A percentile compares a stretch with the other conserved stretches of the same genome.
Evolutionary conservation across 2,329 filamentous ascomycete genomes (phyloP).

Genomic region (Chrysoporthe deuterocubensis): DNA sequence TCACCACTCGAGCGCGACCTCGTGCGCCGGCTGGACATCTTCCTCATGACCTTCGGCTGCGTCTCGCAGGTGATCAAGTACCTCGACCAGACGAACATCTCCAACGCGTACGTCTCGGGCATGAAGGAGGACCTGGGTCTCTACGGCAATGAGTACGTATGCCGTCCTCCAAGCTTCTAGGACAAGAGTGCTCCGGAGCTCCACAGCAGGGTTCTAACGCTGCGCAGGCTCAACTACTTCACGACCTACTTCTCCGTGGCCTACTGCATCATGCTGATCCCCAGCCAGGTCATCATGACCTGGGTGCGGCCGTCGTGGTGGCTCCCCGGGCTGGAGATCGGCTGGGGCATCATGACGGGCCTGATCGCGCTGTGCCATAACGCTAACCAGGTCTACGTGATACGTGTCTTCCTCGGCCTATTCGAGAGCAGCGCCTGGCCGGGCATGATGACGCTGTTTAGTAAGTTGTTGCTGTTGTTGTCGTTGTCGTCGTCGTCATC

Average conservation of each 20-base stretch:
- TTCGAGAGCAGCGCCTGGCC: slow-evolving; percentile 47
- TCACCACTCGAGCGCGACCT: slow-evolving; percentile 38
- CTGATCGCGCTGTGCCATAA: slow-evolving; percentile 39
- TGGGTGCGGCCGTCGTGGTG: slow-evolving; percentile 43
- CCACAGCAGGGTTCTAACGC: too few relatives aligned
- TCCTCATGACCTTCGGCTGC: slow-evolving; percentile 42
- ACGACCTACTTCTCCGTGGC: slow-evolving; percentile 42
- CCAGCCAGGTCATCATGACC: slow-evolving; percentile 42
- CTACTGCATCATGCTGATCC: slow-evolving; percentile 42
- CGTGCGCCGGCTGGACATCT: slow-evolving; percentile 40
- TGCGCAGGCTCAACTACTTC: slow-evolving; percentile 32
- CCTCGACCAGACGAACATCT: slow-evolving; percentile 44
- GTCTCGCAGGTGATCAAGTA: slow-evolving; percentile 39
- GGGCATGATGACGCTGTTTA: slow-evolving; percentile 39
- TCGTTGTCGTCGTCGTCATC: too few relatives aligned
- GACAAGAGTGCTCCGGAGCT: too few relatives aligned
- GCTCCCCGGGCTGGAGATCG: slow-evolving; percentile 40
- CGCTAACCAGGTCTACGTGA: slow-evolving; percentile 42
- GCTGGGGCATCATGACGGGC: slow-evolving; percentile 40
- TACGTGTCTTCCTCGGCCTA: slow-evolving; percentile 46
- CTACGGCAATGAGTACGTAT: slow-evolving; percentile 34
- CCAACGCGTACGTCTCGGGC: slow-evolving; percentile 44
- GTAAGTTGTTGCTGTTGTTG: too few relatives aligned
- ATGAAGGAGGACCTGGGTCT: slow-evolving; percentile 43
- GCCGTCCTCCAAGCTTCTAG: too few relatives aligned